Evolutionary conservation across 176 grass and related monocot genomes (phyloP), one percentile per base, ranked within the genome.

Genomic region (Juncus inflexus): DNA sequence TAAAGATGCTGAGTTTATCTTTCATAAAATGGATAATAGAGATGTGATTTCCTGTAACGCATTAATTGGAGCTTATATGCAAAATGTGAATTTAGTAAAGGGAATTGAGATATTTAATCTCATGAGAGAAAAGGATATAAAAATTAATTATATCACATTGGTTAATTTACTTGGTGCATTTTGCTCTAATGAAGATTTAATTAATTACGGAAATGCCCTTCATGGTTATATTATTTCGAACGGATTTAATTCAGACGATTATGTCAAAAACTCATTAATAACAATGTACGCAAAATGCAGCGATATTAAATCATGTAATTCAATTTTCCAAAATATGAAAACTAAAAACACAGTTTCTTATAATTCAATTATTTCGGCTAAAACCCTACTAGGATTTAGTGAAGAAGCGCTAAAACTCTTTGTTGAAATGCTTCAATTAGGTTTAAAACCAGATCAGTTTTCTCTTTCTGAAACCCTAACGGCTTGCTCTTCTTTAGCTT

Each of bases 231-330:
- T 81, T 70, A 45, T 81, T 38, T 80, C 40, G 52, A 60, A 55
- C 59, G 91, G 86, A 62, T 83, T 95, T 50, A 39, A 80, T 43
- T 87, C 76, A 69, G 84, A 95, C 75, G 80, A 80, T 50, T 87
- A 78, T 64, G 69, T 87, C 73, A 87, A 67, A 59, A 95, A 95
- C 64, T 90, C 86, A 1, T 42, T 95, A 37, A 86, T 95, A 51
- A 90, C 86, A 55, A 90, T 95, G 91, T 90, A 90, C 78, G 86
- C 86, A 57, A 90, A 77, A 43, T 87, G 90, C 58, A 81, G 78
- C 65, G 78, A 90, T 75, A 74, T 82, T 36, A 76, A 81, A 64
- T 95, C 90, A 40, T 84, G 90, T 64, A 42, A 47, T 77, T 77
- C 58, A 55, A 78, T 95, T 56, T 95, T 95, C 69, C 10, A 68